Base-by-base conservation (phyloP, 2,329 filamentous ascomycete species). In the Rhytidhysteron rufulum region DNA sequence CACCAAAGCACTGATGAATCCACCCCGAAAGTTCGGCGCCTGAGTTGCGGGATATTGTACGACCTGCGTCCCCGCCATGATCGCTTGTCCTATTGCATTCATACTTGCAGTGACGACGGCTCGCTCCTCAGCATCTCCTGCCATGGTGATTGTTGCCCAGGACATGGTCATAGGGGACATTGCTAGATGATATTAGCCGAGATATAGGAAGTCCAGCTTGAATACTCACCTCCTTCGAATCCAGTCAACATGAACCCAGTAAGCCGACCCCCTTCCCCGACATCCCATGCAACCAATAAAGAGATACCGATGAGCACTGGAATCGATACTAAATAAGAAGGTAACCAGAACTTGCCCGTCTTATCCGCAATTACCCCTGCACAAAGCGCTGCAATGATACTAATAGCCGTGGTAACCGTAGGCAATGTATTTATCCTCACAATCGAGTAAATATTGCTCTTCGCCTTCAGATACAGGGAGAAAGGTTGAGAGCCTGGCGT, bases 51-150 rank as follows among this genome's bases (percentile, higher is more conserved):
- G 64, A 32, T 60, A 70, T 37, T 66, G 63, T 4, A 67, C 53
- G 11, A 71, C 49, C 39, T 71, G 66, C 2, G 58, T 63, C 34
- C 67, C 65, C 0, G 68, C 67, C 10, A 58, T 62, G 24, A 70
- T 67, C 2, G 58, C 67, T 43, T 70, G 67, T 1, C 68, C 67
- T 34, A 70, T 66, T 5, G 67, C 62, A 34, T 70, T 70, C 66
- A 70, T 70, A 21, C 65, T 69, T 1, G 65, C 66, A 13, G 64
- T 68, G 5, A 69, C 65, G 2, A 69, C 55, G 2, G 67, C 67
- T 16, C 67, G 55, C 43, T 70, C 67, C 39, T 70, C 68, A 17
- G 40, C 40, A 42, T 42, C 40, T 4, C 34, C 31, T 4, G 40
- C 40, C 34, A 42, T 42, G 4, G 29, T 33, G 4, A 45, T 40